Evolutionary conservation across 169 alveolate genomes (phyloP).

Genomic region (Plasmodium knowlesi): DNA sequence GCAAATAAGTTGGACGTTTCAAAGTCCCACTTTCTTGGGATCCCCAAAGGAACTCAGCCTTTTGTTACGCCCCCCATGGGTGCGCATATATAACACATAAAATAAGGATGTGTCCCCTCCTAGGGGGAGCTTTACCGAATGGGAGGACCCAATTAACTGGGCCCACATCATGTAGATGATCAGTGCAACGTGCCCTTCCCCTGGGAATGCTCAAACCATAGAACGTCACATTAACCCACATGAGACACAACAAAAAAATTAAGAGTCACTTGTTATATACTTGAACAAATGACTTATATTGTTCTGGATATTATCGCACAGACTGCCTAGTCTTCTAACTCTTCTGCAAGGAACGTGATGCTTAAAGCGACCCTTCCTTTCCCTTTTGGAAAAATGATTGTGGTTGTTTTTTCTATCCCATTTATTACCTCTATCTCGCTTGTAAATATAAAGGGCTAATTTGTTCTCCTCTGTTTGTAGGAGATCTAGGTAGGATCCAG

Average conservation of each 20-base stretch:
- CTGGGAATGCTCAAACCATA: not conserved
- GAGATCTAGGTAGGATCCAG: not conserved
- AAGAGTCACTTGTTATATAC: constrained; percentile 30
- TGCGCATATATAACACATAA: too few species aligned
- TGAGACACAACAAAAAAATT: not conserved
- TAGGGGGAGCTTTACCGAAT: not conserved
- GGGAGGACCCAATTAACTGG: not conserved
- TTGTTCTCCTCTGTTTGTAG: constrained; percentile 19
- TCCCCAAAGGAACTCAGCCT: not conserved
- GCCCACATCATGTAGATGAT: not conserved
- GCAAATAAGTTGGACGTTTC: not conserved
- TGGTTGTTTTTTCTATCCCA: constrained; percentile 28
- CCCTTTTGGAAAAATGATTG: constrained; percentile 17
- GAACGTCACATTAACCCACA: not conserved
- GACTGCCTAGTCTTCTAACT: not conserved
- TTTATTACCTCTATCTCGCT: constrained; percentile 10
- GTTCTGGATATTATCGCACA: constrained; percentile 37
- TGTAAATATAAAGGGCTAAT: constrained; percentile 60
- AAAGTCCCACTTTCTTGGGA: not conserved
- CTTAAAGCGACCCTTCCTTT: not conserved
- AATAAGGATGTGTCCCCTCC: not conserved
- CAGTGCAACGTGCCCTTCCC: not conserved
- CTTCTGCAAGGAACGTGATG: not conserved
- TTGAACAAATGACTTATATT: constrained; percentile 21
- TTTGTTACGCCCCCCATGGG: not conserved